Evolutionary conservation across 768 basidiomycete genomes (phyloP).

Genomic region (Leccinum rimulosum): DNA sequence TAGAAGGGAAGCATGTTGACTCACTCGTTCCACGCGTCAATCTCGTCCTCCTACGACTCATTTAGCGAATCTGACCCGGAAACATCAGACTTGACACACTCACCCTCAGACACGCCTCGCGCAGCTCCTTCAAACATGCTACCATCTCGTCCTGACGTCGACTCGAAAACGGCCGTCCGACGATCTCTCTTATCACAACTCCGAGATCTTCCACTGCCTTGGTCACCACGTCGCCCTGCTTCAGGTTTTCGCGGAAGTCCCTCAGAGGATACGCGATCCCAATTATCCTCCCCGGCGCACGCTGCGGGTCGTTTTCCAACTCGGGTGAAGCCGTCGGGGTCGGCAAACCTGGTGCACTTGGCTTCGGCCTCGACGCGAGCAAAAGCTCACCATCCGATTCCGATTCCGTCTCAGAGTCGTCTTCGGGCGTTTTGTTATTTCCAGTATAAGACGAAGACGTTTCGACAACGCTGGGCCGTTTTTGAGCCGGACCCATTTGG

Average conservation of each 20-base stretch:
- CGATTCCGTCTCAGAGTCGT: slow-evolving; percentile 56
- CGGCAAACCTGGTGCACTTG: slow-evolving; percentile 34
- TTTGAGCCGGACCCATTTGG: slow-evolving; percentile 22
- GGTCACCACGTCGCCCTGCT: slow-evolving; percentile 72
- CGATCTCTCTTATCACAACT: slow-evolving; percentile 66
- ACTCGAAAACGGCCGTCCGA: slow-evolving; percentile 66
- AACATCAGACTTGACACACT: slow-evolving; percentile 14
- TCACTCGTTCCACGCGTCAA: slow-evolving; percentile 77
- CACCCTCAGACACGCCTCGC: slow-evolving; percentile 65
- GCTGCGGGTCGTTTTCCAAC: slow-evolving; percentile 45
- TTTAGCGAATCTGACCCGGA: background rate
- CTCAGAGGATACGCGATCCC: slow-evolving; percentile 68
- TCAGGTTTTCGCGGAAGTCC: slow-evolving; percentile 74
- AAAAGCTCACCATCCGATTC: slow-evolving; percentile 39
- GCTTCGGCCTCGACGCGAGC: slow-evolving; percentile 14
- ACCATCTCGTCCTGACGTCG: slow-evolving; percentile 68
- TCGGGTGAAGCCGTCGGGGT: slow-evolving; percentile 56
- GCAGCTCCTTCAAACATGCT: slow-evolving; percentile 66
- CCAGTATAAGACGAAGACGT: background rate
- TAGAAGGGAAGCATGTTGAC: background rate
- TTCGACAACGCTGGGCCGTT: slow-evolving; percentile 8
- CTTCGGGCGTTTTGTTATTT: slow-evolving; percentile 18
- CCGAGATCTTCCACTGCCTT: slow-evolving; percentile 84
- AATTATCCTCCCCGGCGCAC: slow-evolving; percentile 71
- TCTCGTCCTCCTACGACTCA: slow-evolving; percentile 66